Base-by-base conservation (phyloP, 768 basidiomycete species). In the Heimioporus sp. region DNA sequence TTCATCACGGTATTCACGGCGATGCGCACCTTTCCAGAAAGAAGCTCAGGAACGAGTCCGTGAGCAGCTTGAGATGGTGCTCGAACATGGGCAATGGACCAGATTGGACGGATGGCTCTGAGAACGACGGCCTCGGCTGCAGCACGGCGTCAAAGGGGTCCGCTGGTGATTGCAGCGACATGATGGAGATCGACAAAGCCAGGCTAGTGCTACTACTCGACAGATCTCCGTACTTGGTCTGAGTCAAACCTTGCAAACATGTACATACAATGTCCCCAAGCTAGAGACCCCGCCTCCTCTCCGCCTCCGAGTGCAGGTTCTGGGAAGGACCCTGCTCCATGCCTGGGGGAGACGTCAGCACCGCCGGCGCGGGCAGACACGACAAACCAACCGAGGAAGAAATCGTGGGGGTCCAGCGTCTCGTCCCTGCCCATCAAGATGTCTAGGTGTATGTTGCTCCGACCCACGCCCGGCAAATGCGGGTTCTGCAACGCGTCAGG, bases 341-440 rank as follows among this genome's bases (percentile, higher is more conserved):
- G 30, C 81, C 87, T 88, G 45, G 12, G 36, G n/a, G 16, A 15
- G 16, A 7, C 12, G 42, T 56, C 32, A 58, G 46, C 6, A 53
- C 12, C 48, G 46, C 31, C 54, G 44, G 16, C 34, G 24, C 11
- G 42, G 37, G 43, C 21, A 44, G 19, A n/a, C 9, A 36, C 24
- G 34, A 43, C 20, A 48, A 35, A 71, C 81, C 41, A 60, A 85
- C 93, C 85, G 36, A 80, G 75, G 76, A 98, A 90, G 59, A 96
- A 78, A 65, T 98, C 96, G 2, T 73, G 72, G 5, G 85, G 79
- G 24, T 87, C 86, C 49, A 99, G 76, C 20, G 72, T 76, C 69
- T 97, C 92, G 63, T 99, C 96, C 36, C 87, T 83, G 42, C 96
- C 96, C 83, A 90, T 90, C 52, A 99, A 71, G 60, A 98, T 90